Base-by-base conservation (phyloP, 495 filamentous ascomycete genomes). In the Astrothelium subdiscretum region DNA sequence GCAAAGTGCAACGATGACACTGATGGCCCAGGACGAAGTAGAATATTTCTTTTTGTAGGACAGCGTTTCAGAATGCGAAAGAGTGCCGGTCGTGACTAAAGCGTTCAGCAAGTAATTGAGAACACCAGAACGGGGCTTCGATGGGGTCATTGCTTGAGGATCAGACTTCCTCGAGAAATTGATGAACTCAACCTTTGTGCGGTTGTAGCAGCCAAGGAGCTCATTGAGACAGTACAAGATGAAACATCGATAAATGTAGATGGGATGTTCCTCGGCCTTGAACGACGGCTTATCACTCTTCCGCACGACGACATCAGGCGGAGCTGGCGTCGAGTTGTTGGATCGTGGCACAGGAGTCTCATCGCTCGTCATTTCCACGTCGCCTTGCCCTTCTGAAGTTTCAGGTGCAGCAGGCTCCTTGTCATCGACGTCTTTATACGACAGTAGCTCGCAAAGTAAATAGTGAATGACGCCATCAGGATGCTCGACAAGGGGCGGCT, bases 391-490 rank as follows among this genome's bases (percentile, higher is more conserved):
- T 72, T 73, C 44, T 74, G 71, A 6, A 68, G 62, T n/a, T 59
- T 83, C 79, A 11, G 68, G 58, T n/a, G 79, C 66, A 6, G 74
- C 63, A 12, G 77, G 59, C 62, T 90, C 87, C 66, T 87, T 90
- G 69, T 94, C 91, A 44, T 92, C 90, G 12, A 95, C 90, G 67
- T 96, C 91, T 68, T 86, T 87, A 72, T 96, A 97, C 60, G 91
- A 89, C 22, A 97, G 77, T 42, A 99, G 78, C 70, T 99, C 92
- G 51, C 87, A 92, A n/a, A 97, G 83, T 22, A 99, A 79, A 75
- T 95, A 97, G 69, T 96, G 90, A 63, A 97, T 87, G 15, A 99
- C 95, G 5, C 94, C 94, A 73, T 97, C 95, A 0, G 95, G 90
- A 63, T 92, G 88, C 72, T 96, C 92, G 2, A 97, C 84, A 27